Evolutionary conservation across 176 grass and related monocot species (phyloP).

Genomic region (Bolboschoenus planiculmis): DNA sequence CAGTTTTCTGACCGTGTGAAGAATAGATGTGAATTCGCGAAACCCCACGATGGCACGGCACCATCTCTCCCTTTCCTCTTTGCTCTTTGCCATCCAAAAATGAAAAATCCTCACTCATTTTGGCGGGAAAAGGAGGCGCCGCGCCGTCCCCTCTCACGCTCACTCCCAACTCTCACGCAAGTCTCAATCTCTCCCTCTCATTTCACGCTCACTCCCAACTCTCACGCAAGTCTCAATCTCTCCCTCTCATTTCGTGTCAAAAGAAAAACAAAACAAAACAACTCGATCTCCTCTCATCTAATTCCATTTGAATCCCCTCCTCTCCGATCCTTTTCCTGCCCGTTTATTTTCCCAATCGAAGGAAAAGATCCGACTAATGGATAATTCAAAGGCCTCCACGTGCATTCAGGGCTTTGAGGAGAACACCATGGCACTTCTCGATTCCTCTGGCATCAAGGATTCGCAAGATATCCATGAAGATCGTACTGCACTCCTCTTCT

Average conservation of each 20-base stretch:
- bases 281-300: too few species aligned
- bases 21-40: too few species aligned
- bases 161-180: too few species aligned
- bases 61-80: too few species aligned
- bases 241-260: neutral
- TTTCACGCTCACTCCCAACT: too few species aligned
- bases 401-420: constrained; percentile 43
- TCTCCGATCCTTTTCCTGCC: neutral
- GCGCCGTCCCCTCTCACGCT: too few species aligned
- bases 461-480: constrained; percentile 71
- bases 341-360: neutral
- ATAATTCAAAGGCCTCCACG: neutral
- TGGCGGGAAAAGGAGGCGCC: constrained; percentile 13
- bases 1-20: too few species aligned
- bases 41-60: too few species aligned
- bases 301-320: neutral
- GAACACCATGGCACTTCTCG: constrained; percentile 89
- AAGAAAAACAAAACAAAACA: neutral
- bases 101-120: neutral
- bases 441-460: constrained; percentile 73
- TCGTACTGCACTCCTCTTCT: constrained; percentile 29
- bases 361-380: neutral
- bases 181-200: neutral
- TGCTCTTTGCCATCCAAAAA: neutral
- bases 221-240: neutral